phyloP scores from a whole-genome alignment of 306 rosid species.

The Sicyos baderoa region DNA sequence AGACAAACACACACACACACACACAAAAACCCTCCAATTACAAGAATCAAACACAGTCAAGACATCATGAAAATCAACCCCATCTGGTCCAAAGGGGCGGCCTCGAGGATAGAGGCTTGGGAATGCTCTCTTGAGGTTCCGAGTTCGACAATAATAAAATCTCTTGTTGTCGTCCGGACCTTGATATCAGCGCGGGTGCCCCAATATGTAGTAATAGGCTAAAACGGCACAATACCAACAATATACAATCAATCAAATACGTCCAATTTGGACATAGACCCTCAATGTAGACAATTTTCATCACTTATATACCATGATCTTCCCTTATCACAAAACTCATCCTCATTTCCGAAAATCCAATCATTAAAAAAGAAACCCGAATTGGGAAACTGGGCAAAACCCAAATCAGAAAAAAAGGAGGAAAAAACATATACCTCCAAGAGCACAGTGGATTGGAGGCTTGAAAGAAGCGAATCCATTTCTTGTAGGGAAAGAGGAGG shows the following conservation, averaged over 20 bases:
- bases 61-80: background rate
- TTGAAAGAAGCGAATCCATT: conserved; percentile 29
- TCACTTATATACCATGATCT: no score
- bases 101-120: no score
- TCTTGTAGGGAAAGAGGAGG: conserved; percentile 20
- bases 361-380: background rate
- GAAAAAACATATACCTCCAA: conserved; percentile 73
- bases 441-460: conserved; percentile 44
- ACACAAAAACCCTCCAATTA: background rate
- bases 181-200: no score
- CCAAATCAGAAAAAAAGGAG: background rate
- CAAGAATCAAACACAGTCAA: background rate
- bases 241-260: no score
- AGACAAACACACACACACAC: background rate
- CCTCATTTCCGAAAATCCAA: background rate
- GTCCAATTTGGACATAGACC: no score
- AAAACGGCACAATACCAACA: no score
- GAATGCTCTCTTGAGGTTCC: no score
- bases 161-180: no score
- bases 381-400: background rate
- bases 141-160: no score
- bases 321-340: background rate
- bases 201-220: no score
- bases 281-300: no score
- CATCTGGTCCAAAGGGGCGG: no score